These are phyloP conservation scores for Podospora didyma DNA, from an alignment of 495 filamentous ascomycete species.

Conservation along the genomic window DNA sequence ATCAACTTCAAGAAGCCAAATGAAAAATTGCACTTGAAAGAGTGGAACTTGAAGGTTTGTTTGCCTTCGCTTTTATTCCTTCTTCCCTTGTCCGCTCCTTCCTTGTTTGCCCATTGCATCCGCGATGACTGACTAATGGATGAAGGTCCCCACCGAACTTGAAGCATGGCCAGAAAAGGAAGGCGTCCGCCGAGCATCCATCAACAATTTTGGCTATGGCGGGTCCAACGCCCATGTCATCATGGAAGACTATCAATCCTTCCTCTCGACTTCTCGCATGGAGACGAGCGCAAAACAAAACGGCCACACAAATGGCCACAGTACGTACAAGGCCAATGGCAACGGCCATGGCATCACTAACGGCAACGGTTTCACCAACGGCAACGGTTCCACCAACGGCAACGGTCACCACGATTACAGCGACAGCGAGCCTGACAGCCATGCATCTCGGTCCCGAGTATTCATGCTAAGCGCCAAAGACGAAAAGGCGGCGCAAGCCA, in stretches of 20 bases:
- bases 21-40: conserved; percentile 36
- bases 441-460: conserved; percentile 27
- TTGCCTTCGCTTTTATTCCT: not conserved
- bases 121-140: not conserved
- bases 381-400: not conserved
- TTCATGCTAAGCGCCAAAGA: conserved; percentile 38
- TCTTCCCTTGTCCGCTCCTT: not conserved
- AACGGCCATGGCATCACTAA: conserved; percentile 5
- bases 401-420: not conserved
- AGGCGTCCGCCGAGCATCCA: conserved; percentile 11
- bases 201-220: conserved; percentile 44
- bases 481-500: conserved; percentile 28
- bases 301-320: conserved; percentile 5
- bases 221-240: conserved; percentile 39
- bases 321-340: no score
- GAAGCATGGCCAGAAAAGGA: conserved; percentile 6
- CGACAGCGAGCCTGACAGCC: not conserved
- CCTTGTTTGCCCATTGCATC: not conserved
- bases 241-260: conserved; percentile 25
- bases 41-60: conserved; percentile 33
- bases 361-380: conserved; percentile 10
- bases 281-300: not conserved
- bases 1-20: conserved; percentile 24
- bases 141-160: conserved; percentile 7
- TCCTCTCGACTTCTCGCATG: not conserved